These are phyloP conservation scores for Fusarium sp. DNA, from an alignment of 2,329 filamentous ascomycete species.

Conservation along the genomic window DNA sequence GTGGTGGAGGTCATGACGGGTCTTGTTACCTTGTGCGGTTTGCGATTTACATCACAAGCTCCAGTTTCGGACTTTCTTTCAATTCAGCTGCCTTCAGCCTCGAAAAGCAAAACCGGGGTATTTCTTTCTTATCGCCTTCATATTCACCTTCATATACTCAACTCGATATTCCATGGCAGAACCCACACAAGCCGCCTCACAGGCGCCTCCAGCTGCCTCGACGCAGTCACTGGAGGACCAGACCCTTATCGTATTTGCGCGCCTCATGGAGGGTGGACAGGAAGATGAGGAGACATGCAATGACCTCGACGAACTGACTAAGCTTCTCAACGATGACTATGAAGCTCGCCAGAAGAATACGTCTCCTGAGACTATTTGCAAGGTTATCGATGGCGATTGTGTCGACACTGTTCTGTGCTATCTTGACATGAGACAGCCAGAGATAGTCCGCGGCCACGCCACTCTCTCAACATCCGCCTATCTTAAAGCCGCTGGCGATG, in stretches of 20 bases:
- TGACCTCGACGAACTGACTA: constrained; percentile 70
- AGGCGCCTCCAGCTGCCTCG: constrained; percentile 50
- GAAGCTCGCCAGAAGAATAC: constrained; percentile 60
- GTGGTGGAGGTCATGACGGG: constrained; percentile 25
- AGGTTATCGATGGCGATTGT: constrained; percentile 78
- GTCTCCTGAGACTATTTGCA: constrained; percentile 63
- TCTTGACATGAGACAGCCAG: constrained; percentile 84
- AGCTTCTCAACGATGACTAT: constrained; percentile 69
- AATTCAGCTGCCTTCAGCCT: constrained; percentile 9
- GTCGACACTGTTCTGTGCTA: constrained; percentile 89
- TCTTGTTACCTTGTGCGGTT: constrained; percentile 38
- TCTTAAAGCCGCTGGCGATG: constrained; percentile 80
- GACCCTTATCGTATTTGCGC: constrained; percentile 83
- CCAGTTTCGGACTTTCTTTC: constrained; percentile 28
- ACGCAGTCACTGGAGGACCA: constrained; percentile 67
- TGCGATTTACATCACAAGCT: constrained; percentile 43
- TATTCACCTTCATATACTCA: background rate
- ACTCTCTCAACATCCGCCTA: constrained; percentile 86
- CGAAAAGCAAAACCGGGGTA: background rate
- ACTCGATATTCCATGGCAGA: constrained; percentile 50
- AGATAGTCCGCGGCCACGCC: constrained; percentile 82
- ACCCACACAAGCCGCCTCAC: constrained; percentile 50
- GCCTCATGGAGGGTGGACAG: constrained; percentile 90
- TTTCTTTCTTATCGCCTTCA: background rate
- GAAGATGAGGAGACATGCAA: constrained; percentile 79